A percentile compares a stretch with the other conserved stretches of the same genome.
phyloP scores from a whole-genome alignment of 352 stramenopile genomes.

The Globisporangium emineosum region DNA sequence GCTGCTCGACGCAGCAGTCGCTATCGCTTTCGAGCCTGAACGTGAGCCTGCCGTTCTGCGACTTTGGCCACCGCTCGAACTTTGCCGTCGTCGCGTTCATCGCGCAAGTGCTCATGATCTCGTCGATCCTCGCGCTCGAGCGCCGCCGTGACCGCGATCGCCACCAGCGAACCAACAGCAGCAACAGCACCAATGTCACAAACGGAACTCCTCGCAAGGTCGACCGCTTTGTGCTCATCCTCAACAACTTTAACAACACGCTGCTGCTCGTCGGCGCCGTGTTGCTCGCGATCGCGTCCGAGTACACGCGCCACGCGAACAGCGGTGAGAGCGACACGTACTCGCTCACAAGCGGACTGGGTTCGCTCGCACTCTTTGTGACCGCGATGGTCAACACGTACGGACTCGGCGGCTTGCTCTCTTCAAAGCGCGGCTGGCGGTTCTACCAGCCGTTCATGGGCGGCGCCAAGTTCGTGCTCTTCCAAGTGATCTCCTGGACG shows the following conservation, averaged over 20 bases:
- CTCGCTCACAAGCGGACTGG: conserved; percentile 50
- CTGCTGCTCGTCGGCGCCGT: conserved; percentile 67
- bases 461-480: conserved; percentile 68
- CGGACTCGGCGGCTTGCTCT: conserved; percentile 66
- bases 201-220: not conserved
- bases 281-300: conserved; percentile 53
- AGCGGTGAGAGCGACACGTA: conserved; percentile 31
- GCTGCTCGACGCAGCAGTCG: conserved; percentile 23
- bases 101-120: conserved; percentile 73
- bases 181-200: not conserved
- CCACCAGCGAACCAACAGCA: not conserved
- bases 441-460: conserved; percentile 85
- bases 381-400: conserved; percentile 84
- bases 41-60: conserved; percentile 32
- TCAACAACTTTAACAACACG: conserved; percentile 89
- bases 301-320: conserved; percentile 40
- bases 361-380: conserved; percentile 67
- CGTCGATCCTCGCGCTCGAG: conserved; percentile 67
- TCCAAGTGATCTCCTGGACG: conserved; percentile 77
- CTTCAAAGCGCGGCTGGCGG: conserved; percentile 71
- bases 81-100: conserved; percentile 67
- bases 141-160: conserved; percentile 34
- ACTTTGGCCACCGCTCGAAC: conserved; percentile 43
- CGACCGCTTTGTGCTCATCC: conserved; percentile 58
- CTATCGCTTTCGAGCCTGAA: not conserved